Conservation (phyloP, 1,139 yeast species). For the Candida glucosophila region DNA sequence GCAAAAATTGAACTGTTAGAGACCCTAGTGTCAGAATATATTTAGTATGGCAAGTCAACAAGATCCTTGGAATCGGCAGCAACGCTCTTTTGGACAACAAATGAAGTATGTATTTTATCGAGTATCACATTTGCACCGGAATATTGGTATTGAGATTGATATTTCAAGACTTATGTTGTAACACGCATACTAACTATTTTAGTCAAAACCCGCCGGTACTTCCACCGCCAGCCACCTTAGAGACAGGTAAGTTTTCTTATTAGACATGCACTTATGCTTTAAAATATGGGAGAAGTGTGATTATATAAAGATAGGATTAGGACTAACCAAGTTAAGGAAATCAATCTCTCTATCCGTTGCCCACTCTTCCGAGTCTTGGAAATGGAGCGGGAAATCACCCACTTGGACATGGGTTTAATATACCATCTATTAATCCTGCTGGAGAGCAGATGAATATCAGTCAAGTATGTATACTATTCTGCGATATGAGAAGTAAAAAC, state of each 20-base stretch:
- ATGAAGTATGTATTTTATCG: slow-evolving; percentile 40
- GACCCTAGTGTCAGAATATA: no score
- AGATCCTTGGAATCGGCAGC: slow-evolving; percentile 39
- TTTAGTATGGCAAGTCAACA: slow-evolving; percentile 39
- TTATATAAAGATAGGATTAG: background rate
- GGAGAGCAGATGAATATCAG: no score
- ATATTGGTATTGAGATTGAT: no score
- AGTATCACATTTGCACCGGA: no score
- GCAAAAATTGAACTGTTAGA: no score
- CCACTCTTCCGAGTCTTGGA: slow-evolving; percentile 45
- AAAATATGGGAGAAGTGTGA: background rate
- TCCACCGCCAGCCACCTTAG: slow-evolving; percentile 49
- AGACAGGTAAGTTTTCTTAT: slow-evolving; percentile 39
- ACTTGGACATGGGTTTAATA: slow-evolving; percentile 35
- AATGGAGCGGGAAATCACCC: slow-evolving; percentile 25
- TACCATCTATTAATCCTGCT: slow-evolving; percentile 40
- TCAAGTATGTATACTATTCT: no score
- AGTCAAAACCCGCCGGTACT: slow-evolving; percentile 47
- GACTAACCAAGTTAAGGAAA: slow-evolving; percentile 19
- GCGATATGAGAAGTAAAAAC: no score
- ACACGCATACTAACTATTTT: no score
- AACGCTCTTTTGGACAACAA: slow-evolving; percentile 37
- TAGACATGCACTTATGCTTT: background rate
- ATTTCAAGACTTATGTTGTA: no score
- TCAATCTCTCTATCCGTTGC: slow-evolving; percentile 43